Percentiles rank a stretch among this genome's conserved stretches.
Evolutionary conservation across 2,329 filamentous ascomycete genomes (phyloP).

Genomic region (Sporothrix inflata): DNA sequence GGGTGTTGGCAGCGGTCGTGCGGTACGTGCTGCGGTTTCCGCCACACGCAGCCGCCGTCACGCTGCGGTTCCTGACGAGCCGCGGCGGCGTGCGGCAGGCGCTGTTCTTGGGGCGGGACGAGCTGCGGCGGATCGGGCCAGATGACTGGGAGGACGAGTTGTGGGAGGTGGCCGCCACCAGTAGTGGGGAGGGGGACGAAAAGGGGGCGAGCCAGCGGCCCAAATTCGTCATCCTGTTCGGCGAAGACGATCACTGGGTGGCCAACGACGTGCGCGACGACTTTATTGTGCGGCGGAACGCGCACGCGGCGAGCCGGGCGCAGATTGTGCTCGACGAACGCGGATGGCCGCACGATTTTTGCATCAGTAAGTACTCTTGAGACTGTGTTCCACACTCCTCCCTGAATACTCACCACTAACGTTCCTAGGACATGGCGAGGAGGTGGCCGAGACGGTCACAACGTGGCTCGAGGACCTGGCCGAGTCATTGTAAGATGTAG

Average conservation of each 20-base stretch:
- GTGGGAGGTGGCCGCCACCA: constrained; percentile 52
- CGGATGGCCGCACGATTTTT: constrained; percentile 64
- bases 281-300: constrained; percentile 51
- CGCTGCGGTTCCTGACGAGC: constrained; percentile 58
- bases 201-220: constrained; percentile 38
- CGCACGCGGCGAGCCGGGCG: constrained; percentile 45
- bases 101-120: constrained; percentile 61
- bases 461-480: constrained; percentile 58
- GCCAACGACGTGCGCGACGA: constrained; percentile 58
- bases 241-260: constrained; percentile 65
- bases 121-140: constrained; percentile 62
- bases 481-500: neutral
- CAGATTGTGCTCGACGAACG: constrained; percentile 58
- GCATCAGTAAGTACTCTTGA: constrained; percentile 52
- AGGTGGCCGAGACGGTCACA: constrained; percentile 53
- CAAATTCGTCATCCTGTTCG: constrained; percentile 64
- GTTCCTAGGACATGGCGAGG: constrained; percentile 50
- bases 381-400: no score
- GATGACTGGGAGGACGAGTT: constrained; percentile 63
- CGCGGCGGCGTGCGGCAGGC: constrained; percentile 63
- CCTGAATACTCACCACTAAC: constrained; percentile 33
- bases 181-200: constrained; percentile 9
- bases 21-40: constrained; percentile 50
- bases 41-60: constrained; percentile 52
- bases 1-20: constrained; percentile 50